Conservation (phyloP, 768 basidiomycete genomes). For the Mycena belliarum region DNA sequence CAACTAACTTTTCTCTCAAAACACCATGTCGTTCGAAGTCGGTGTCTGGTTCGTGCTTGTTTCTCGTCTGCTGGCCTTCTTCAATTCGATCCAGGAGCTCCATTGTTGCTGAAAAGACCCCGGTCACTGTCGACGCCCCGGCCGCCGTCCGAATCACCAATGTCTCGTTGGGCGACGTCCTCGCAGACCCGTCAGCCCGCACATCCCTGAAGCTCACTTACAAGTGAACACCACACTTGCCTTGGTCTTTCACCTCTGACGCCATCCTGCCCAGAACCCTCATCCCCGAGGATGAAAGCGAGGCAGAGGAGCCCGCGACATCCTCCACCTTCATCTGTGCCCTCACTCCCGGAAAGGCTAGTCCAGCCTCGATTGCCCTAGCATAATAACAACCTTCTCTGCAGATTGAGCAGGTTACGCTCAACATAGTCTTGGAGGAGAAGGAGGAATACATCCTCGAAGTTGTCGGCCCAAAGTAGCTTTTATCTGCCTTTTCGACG, state of each 20-base stretch:
- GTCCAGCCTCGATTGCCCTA: slow-evolving; percentile 17
- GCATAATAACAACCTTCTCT: not conserved
- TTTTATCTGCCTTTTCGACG: slow-evolving; percentile 4
- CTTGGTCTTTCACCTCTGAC: too few species aligned
- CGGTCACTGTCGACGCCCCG: slow-evolving; percentile 57
- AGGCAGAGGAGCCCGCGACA: slow-evolving; percentile 33
- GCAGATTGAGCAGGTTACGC: slow-evolving; percentile 75
- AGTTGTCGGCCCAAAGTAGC: slow-evolving; percentile 81
- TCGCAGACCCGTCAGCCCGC: slow-evolving; percentile 60
- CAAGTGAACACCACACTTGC: slow-evolving; percentile 19
- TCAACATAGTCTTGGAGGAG: slow-evolving; percentile 71
- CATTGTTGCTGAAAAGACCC: slow-evolving; percentile 56
- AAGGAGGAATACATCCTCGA: slow-evolving; percentile 69
- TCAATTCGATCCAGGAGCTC: slow-evolving; percentile 52
- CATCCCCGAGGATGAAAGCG: slow-evolving; percentile 20
- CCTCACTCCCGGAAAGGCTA: slow-evolving; percentile 79
- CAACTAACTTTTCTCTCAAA: not conserved
- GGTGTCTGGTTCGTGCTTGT: slow-evolving; percentile 60
- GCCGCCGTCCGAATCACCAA: slow-evolving; percentile 81
- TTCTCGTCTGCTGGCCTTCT: not conserved
- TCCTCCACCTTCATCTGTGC: slow-evolving; percentile 70
- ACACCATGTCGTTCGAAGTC: slow-evolving; percentile 52
- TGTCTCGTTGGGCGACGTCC: slow-evolving; percentile 73
- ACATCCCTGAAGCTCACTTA: slow-evolving; percentile 72
- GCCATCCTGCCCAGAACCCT: slow-evolving; percentile 7